Percentiles rank a stretch among this genome's conserved stretches.
phyloP scores from a whole-genome alignment of 2,329 filamentous ascomycete species.

The Aspergillus neoniger region DNA sequence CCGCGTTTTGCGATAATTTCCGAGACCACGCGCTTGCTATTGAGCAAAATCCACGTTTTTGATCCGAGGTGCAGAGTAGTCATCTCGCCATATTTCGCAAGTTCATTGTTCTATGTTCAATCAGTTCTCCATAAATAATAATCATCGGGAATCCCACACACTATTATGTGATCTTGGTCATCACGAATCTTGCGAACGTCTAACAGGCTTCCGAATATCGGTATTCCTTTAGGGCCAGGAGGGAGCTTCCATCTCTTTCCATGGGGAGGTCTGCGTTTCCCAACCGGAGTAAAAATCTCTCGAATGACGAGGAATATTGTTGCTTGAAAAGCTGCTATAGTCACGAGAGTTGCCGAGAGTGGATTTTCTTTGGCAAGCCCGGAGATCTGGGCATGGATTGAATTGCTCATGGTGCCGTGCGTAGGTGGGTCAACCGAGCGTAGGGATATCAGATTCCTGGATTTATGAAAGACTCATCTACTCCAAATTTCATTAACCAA shows the following conservation, averaged over 20 bases:
- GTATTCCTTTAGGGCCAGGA: conserved; percentile 26
- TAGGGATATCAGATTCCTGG: too few relatives aligned
- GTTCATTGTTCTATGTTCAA: conserved; percentile 6
- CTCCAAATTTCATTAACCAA: accelerated
- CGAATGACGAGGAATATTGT: conserved; percentile 12
- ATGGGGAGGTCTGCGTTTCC: conserved; percentile 14
- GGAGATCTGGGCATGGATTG: too few relatives aligned
- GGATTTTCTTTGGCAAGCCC: too few relatives aligned
- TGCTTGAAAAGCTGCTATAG: conserved; percentile 3
- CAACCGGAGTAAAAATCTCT: conserved; percentile 17
- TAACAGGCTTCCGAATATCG: conserved; percentile 25
- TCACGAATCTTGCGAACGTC: too few relatives aligned
- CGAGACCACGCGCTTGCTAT: conserved; percentile 42
- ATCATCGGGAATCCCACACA: not conserved
- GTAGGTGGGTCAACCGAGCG: too few relatives aligned
- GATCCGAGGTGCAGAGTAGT: conserved; percentile 34
- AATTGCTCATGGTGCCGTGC: too few relatives aligned
- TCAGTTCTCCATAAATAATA: too few relatives aligned
- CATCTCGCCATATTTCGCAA: conserved; percentile 35
- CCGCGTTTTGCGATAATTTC: conserved; percentile 44
- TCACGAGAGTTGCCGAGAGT: too few relatives aligned
- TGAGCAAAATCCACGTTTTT: conserved; percentile 49
- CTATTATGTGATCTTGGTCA: not conserved
- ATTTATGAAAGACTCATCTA: too few relatives aligned
- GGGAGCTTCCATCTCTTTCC: conserved; percentile 25